Percentiles rank a stretch among this genome's conserved stretches.
phyloP scores from a whole-genome alignment of 2,329 filamentous ascomycete species.

The Fusarium cyanostomum region DNA sequence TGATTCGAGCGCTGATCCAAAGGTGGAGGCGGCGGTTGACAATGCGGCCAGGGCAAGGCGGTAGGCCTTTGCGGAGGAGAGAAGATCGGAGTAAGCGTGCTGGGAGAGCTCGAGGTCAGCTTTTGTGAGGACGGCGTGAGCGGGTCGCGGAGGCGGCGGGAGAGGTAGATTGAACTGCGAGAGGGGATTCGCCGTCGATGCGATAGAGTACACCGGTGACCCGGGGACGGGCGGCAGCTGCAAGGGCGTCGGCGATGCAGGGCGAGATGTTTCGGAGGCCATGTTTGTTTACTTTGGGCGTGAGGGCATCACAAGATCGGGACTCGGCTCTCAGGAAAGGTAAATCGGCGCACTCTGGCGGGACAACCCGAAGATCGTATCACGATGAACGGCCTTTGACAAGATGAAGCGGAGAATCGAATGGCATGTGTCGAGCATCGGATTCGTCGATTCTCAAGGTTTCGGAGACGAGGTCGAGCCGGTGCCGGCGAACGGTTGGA shows the following conservation, averaged over 20 bases:
- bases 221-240: conserved; percentile 67
- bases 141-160: conserved; percentile 67
- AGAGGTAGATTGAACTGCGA: conserved; percentile 68
- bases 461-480: conserved; percentile 14
- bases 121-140: conserved; percentile 69
- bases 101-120: conserved; percentile 71
- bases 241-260: conserved; percentile 63
- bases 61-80: conserved; percentile 71
- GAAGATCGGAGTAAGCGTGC: conserved; percentile 68
- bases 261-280: conserved; percentile 48
- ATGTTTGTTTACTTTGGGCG: conserved; percentile 41
- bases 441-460: conserved; percentile 14
- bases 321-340: conserved; percentile 12
- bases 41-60: conserved; percentile 69
- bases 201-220: conserved; percentile 71
- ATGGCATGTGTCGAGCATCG: conserved; percentile 3
- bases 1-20: conserved; percentile 71
- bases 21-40: conserved; percentile 69
- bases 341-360: background rate
- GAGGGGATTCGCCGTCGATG: conserved; percentile 68
- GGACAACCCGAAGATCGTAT: conserved; percentile 17
- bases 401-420: conserved; percentile 3
- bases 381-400: background rate
- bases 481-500: conserved; percentile 38
- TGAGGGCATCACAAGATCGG: conserved; percentile 25